Base-by-base conservation (phyloP, 805 yeast genomes). In the Candida sanyiensis region DNA sequence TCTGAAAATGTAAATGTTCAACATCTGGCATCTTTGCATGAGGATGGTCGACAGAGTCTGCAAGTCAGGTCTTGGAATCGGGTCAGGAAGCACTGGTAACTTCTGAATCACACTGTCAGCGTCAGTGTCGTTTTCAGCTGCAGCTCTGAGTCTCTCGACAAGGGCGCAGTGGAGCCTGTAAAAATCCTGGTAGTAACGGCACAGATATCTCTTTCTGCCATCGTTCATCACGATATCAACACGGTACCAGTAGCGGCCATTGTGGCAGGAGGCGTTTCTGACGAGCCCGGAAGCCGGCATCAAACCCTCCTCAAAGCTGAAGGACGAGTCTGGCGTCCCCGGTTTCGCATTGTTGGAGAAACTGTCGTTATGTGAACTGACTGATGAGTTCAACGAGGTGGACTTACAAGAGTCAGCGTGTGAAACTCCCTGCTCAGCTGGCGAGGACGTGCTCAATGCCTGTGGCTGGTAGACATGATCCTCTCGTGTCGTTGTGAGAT, bases 181-280 rank as follows among this genome's bases (percentile, higher is more conserved):
- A 38, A 73, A 71, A 46, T 73, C 78, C 49, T 69, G 73, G 47
- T 72, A 73, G 51, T 66, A 72, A 13, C 77, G 59, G 44, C 74
- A 66, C 16, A 73, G 51, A 36, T 63, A 62, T 40, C 66, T 58
- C 30, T 60, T 63, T 28, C 56, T 58, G 17, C 63, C 63, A 35
- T 63, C 58, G 27, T 58, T 54, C 46, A 61, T 57, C 6, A 50
- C 43, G 18, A 70, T 50, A 43, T 72, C 77, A 21, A 71, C 61
- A 38, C 73, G 60, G 47, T 73, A 73, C 77, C 77, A 73, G 47
- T 63, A 70, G 37, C 74, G 49, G n/a, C 70, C 69, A 29, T 68
- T 61, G 43, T 52, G 58, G 17, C 61, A 55, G 16, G 65, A 61
- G 19, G 63, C 71, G 33, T 70, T 66, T 38, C 58, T 56, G 10